These are phyloP conservation scores for Filobasidium uniguttulatum DNA, from an alignment of 1,284 basidiomycete species.

Conservation along the genomic window DNA sequence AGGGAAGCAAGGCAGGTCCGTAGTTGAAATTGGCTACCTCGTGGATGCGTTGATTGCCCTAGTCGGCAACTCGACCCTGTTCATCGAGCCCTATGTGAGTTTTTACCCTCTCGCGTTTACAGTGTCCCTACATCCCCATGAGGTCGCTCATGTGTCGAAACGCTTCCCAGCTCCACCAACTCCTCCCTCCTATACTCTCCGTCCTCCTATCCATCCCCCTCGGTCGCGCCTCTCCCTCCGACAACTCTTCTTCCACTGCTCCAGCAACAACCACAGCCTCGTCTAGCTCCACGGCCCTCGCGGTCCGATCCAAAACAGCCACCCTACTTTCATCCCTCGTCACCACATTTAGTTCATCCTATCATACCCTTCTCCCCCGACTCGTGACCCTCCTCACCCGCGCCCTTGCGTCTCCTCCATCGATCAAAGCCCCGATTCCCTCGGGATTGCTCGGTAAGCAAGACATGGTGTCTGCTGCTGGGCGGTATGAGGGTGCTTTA, in stretches of 20 bases:
- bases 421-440: constrained; percentile 8
- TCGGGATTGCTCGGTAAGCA: constrained; percentile 10
- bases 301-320: constrained; percentile 57
- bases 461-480: constrained; percentile 35
- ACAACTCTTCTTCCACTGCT: constrained; percentile 20
- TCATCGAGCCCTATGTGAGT: constrained; percentile 89
- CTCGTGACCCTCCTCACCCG: constrained; percentile 70
- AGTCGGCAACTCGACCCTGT: constrained; percentile 71
- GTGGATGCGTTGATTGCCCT: constrained; percentile 70
- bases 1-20: constrained; percentile 49
- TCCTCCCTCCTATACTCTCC: constrained; percentile 82
- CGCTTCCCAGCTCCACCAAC: constrained; percentile 75
- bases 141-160: no score
- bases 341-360: constrained; percentile 37
- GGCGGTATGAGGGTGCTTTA: constrained; percentile 70
- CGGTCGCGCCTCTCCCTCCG: constrained; percentile 22
- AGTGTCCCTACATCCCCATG: not conserved
- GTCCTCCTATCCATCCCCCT: constrained; percentile 75
- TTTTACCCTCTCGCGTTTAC: not conserved
- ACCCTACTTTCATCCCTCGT: constrained; percentile 66
- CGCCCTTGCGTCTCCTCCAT: constrained; percentile 44
- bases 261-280: constrained; percentile 36
- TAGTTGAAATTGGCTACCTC: constrained; percentile 53
- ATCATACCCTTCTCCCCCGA: constrained; percentile 45
- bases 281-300: constrained; percentile 33